Conservation (phyloP, 352 stramenopile species). For the Globisporangium uncinulatum region DNA sequence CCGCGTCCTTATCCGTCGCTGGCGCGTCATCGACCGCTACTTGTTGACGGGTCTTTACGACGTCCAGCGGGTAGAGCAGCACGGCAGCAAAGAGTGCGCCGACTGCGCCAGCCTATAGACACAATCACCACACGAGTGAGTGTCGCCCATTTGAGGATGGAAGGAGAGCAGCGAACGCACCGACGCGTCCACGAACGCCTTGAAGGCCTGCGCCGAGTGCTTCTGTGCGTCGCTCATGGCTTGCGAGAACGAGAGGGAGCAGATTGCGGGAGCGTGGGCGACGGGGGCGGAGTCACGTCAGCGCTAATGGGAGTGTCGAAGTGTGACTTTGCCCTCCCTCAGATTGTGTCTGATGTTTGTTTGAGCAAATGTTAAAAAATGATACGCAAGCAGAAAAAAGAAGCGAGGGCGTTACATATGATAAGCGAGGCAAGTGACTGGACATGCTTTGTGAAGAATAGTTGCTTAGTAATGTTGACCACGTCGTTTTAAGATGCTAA, state of each 20-base stretch:
- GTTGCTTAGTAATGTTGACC: background rate
- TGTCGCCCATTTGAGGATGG: background rate
- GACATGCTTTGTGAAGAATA: too few relatives aligned
- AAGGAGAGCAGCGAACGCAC: conserved; percentile 22
- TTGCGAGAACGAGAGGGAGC: background rate
- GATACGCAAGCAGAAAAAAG: conserved; percentile 15
- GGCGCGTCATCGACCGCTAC: conserved; percentile 34
- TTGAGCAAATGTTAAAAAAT: conserved; percentile 1
- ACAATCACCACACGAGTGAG: conserved; percentile 2
- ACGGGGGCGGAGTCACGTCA: background rate
- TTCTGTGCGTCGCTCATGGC: conserved; percentile 21
- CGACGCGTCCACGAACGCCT: conserved; percentile 72
- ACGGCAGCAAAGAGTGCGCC: conserved; percentile 71
- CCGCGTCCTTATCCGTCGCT: conserved; percentile 8
- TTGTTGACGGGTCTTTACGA: conserved; percentile 74
- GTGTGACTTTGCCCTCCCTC: background rate
- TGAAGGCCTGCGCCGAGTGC: conserved; percentile 45
- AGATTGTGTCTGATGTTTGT: background rate
- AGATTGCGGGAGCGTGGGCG: background rate
- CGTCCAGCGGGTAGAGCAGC: conserved; percentile 69
- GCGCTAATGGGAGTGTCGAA: background rate
- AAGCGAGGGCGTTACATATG: background rate
- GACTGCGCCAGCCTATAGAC: conserved; percentile 54
- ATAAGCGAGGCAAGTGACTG: background rate
- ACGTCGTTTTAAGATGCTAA: background rate